Percentiles rank a stretch among this genome's conserved stretches.
These are phyloP conservation scores for Trichopus zeylanicus DNA, from an alignment of 116 monocot genomes.

Conservation along the genomic window DNA sequence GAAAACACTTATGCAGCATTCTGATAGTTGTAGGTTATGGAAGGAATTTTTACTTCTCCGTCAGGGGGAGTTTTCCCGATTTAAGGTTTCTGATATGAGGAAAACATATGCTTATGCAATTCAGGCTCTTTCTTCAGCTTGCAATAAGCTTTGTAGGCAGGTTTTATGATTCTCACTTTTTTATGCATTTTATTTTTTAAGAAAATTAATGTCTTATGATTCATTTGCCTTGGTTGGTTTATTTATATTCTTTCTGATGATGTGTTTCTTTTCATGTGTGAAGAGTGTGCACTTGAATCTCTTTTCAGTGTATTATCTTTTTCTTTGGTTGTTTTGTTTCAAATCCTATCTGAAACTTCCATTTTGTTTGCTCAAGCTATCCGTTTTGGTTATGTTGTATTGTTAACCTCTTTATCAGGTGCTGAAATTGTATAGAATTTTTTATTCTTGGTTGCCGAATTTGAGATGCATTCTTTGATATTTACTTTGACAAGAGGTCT, in stretches of 20 bases:
- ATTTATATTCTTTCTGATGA: background rate
- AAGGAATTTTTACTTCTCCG: slow-evolving; percentile 73
- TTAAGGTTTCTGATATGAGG: slow-evolving; percentile 83
- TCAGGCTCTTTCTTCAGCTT: slow-evolving; percentile 78
- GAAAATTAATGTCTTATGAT: background rate
- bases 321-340: too few relatives aligned
- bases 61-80: slow-evolving; percentile 78
- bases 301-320: too few relatives aligned
- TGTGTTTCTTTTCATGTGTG: too few relatives aligned
- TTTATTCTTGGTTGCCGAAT: too few relatives aligned
- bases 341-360: too few relatives aligned
- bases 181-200: slow-evolving; percentile 2
- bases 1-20: slow-evolving; percentile 66
- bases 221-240: background rate
- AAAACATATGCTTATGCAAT: slow-evolving; percentile 68
- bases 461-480: too few relatives aligned
- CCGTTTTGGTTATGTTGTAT: too few relatives aligned
- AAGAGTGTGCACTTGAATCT: too few relatives aligned
- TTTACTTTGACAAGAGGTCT: too few relatives aligned
- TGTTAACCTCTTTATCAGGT: too few relatives aligned
- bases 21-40: slow-evolving; percentile 74
- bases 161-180: slow-evolving; percentile 30
- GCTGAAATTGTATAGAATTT: too few relatives aligned
- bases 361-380: too few relatives aligned
- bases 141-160: slow-evolving; percentile 82